phyloP scores from a whole-genome alignment of 345 rosid species.

The Melaleuca quinquenervia region DNA sequence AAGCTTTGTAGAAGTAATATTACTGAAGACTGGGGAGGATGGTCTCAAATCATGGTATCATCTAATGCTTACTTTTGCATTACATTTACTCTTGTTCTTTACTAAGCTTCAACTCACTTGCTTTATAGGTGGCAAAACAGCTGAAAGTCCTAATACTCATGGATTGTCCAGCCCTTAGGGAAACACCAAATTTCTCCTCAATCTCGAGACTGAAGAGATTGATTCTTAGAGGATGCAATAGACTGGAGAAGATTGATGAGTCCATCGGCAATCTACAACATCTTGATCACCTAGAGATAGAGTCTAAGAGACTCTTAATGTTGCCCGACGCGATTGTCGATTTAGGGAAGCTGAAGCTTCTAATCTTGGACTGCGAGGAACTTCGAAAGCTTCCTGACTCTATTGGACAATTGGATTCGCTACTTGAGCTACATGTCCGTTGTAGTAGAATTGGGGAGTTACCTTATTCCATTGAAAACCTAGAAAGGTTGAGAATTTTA shows the following conservation, averaged over 20 bases:
- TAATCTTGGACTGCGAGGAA: too few relatives aligned
- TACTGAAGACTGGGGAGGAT: neutral
- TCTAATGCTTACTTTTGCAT: neutral
- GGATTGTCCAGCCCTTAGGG: neutral
- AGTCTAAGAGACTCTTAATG: too few relatives aligned
- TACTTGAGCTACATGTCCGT: neutral
- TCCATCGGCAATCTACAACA: neutral
- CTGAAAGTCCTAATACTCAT: neutral
- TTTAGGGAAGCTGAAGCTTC: too few relatives aligned
- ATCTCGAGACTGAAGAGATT: neutral
- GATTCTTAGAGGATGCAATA: neutral
- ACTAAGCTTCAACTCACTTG: rapidly evolving
- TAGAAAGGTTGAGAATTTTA: neutral
- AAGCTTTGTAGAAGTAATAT: neutral
- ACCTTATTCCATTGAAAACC: neutral
- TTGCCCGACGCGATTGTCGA: too few relatives aligned
- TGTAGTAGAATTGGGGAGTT: rapidly evolving
- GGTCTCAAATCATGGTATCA: neutral
- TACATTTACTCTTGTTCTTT: neutral
- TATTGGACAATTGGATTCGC: neutral
- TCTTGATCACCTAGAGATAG: neutral
- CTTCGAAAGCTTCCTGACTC: too few relatives aligned
- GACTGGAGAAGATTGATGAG: neutral
- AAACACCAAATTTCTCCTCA: rapidly evolving
- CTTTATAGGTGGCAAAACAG: neutral